Evolutionary conservation across 1,284 basidiomycete genomes (phyloP), one percentile per base, ranked within the genome.

Genomic region (Cutaneotrichosporon spelunceum): DNA sequence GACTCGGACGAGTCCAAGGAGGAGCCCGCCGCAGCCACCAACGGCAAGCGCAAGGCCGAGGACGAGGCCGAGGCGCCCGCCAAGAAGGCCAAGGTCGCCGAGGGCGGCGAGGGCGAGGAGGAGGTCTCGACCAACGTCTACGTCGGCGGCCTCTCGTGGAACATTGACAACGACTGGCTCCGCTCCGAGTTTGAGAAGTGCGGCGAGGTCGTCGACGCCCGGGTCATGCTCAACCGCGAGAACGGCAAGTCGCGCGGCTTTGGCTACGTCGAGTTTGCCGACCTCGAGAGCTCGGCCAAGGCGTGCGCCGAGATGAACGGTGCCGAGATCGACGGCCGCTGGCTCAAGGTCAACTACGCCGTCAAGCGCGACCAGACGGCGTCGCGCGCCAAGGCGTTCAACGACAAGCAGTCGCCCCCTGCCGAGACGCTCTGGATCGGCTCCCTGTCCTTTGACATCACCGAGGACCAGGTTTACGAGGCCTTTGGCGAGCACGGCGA

Each of bases 151-250:
- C 85, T 99, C 56, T 95, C 92, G 34, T 99, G 93, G 93, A 93
- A 93, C 78, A 88, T 99, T 69, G 95, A 98, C 83, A 90, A 93
- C 78, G 95, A 97, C 80, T 93, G 93, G 85, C 87, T 99, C 68
- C 86, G 88, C 58, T 85, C 87, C 78, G 95, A 97, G 79, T 98
- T 99, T 72, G 87, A 88, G 54, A 83, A 85, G 59, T 94, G 88
- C 73, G 95, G 95, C 64, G 89, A 93, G 78, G 86, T 99, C 68
- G 84, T 88, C 68, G 87, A 86, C 39, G 93, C 92, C 16, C 88
- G 86, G 33, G 93, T 99, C 65, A 89, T 93, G 80, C 89, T 88
- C 80, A 93, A 99, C 80, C 90, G 93, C 67, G 87, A 89, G 68
- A 86, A 88, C 29, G 90, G 91, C 70, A 87, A 86, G 74, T 93